Percentiles rank a stretch among this genome's conserved stretches.
Conservation (phyloP, 1,284 basidiomycete genomes). For the Psilocybe mexicana region DNA sequence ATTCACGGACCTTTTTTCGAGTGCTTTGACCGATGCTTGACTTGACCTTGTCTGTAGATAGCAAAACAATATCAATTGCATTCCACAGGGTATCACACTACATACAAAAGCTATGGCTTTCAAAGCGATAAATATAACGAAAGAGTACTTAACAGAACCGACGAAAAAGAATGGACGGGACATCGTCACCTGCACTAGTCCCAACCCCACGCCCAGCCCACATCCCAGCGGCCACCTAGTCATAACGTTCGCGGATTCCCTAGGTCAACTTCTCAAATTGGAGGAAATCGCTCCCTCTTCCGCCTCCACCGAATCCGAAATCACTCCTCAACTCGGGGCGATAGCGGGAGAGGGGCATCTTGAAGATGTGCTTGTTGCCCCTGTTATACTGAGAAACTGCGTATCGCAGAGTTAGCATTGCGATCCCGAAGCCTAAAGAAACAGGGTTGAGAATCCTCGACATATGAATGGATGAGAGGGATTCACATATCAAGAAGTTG, state of each 20-base stretch:
- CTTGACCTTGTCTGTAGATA: too few relatives aligned
- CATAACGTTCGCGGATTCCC: background rate
- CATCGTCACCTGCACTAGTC: conserved; percentile 4
- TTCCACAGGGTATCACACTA: background rate
- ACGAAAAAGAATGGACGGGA: background rate
- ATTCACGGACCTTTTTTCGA: background rate
- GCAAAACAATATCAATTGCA: background rate
- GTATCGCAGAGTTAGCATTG: conserved; percentile 44
- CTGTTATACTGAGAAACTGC: conserved; percentile 40
- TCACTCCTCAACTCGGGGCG: conserved; percentile 26
- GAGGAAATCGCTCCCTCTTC: conserved; percentile 36
- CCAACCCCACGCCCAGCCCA: background rate
- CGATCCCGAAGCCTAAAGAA: conserved; percentile 43
- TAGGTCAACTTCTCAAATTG: conserved; percentile 33
- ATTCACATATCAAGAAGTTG: conserved; percentile 53
- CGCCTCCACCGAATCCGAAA: conserved; percentile 6
- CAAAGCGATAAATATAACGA: background rate
- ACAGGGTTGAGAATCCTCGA: background rate
- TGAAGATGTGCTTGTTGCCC: conserved; percentile 54
- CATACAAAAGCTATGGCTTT: background rate
- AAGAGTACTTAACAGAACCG: background rate
- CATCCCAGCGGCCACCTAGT: too few relatives aligned
- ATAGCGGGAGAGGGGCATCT: conserved; percentile 51
- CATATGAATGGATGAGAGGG: background rate
- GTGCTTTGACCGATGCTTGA: too few relatives aligned